These are phyloP conservation scores for Nicotiana obtusifolia DNA, from an alignment of 257 asterid species.

Conservation along the genomic window DNA sequence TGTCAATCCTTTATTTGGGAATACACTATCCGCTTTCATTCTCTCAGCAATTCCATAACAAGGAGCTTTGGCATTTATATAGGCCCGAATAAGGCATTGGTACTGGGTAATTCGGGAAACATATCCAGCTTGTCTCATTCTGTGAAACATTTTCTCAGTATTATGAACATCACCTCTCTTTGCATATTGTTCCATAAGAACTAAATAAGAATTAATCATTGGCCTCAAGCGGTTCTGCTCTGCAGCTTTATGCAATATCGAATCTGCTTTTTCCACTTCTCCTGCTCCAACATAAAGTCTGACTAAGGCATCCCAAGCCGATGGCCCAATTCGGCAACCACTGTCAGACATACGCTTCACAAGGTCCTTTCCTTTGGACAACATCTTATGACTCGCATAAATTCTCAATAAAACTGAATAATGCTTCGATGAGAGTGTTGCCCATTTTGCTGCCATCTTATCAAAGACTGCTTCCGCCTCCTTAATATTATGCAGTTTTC, in stretches of 20 bases:
- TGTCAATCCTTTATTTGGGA: conserved; percentile 33
- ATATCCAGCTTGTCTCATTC: conserved; percentile 54
- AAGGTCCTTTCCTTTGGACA: conserved; percentile 64
- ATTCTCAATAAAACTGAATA: conserved; percentile 42
- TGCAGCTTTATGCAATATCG: conserved; percentile 43
- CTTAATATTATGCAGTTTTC: conserved; percentile 44
- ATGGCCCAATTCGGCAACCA: conserved; percentile 47
- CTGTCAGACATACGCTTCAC: conserved; percentile 57
- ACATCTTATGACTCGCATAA: conserved; percentile 50
- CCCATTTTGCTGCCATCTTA: conserved; percentile 22
- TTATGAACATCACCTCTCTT: conserved; percentile 61
- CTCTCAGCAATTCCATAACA: conserved; percentile 66
- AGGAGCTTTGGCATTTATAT: conserved; percentile 46
- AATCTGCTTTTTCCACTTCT: conserved; percentile 60
- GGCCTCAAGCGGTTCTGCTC: conserved; percentile 38
- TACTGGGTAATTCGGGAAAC: conserved; percentile 33
- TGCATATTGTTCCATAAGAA: conserved; percentile 52
- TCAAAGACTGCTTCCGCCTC: conserved; percentile 67
- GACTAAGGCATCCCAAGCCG: conserved; percentile 66
- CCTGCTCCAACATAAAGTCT: conserved; percentile 61
- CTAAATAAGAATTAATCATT: conserved; percentile 30
- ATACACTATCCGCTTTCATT: conserved; percentile 58
- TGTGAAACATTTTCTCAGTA: conserved; percentile 53
- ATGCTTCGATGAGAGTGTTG: conserved; percentile 29
- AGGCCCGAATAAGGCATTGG: conserved; percentile 49